Conservation (phyloP, 129 eudicot genomes). For the Ambrosia artemisiifolia region DNA sequence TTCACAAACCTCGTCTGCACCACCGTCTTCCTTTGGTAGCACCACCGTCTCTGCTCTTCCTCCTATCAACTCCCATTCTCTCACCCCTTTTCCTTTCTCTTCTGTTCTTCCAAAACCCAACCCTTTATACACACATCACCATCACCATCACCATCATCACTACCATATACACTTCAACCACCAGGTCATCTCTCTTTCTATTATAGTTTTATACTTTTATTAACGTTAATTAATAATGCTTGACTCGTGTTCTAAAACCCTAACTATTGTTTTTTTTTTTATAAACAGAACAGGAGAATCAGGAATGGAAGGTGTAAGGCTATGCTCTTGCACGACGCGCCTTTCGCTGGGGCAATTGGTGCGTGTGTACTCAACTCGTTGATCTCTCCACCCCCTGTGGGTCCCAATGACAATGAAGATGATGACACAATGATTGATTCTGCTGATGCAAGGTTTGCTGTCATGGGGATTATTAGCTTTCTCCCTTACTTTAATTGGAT, state of each 20-base stretch:
- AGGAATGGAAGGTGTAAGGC: constrained; percentile 61
- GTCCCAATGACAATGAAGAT: constrained; percentile 51
- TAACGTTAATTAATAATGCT: too few relatives aligned
- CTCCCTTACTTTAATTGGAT: constrained; percentile 97
- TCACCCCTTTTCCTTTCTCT: constrained; percentile 24
- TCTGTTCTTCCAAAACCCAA: constrained; percentile 25
- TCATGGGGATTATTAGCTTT: constrained; percentile 89
- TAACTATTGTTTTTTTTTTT: not conserved
- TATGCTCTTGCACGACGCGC: constrained; percentile 61
- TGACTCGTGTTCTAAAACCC: constrained; percentile 9
- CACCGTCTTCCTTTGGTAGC: not conserved
- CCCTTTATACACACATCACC: constrained; percentile 26
- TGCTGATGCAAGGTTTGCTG: constrained; percentile 74
- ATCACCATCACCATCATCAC: constrained; percentile 31
- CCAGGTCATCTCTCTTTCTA: constrained; percentile 27
- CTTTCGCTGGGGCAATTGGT: constrained; percentile 73
- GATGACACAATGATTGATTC: constrained; percentile 55
- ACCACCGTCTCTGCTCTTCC: not conserved
- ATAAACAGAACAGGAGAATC: constrained; percentile 25
- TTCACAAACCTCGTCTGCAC: not conserved
- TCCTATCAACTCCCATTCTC: constrained; percentile 40
- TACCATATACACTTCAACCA: constrained; percentile 27
- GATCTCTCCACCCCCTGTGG: constrained; percentile 41
- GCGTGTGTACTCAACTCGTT: constrained; percentile 73
- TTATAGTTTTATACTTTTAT: not conserved